Evolutionary conservation across 805 yeast genomes (phyloP).

Genomic region (Debaryomyces tyrocola): DNA sequence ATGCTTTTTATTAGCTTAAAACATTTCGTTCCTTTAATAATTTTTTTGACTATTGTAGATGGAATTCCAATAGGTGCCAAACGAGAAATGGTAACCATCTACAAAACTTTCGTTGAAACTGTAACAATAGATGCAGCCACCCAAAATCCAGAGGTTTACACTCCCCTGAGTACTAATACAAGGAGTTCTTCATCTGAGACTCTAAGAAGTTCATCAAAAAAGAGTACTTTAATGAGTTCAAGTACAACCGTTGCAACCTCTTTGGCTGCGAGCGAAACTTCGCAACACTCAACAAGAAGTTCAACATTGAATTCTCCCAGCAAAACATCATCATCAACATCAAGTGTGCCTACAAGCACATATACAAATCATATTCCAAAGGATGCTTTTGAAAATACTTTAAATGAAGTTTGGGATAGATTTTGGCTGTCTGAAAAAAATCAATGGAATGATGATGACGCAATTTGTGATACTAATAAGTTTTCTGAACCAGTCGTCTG

Average conservation of each 20-base stretch:
- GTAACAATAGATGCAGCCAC: not conserved
- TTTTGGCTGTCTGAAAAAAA: conserved; percentile 17
- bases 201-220: not conserved
- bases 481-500: conserved; percentile 21
- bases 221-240: not conserved
- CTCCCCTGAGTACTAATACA: not conserved
- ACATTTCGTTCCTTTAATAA: not conserved
- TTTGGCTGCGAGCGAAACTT: not conserved
- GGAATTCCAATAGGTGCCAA: not conserved
- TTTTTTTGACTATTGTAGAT: not conserved
- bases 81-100: not conserved
- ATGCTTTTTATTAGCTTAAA: not conserved
- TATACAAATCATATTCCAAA: not conserved
- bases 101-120: not conserved
- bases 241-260: not conserved
- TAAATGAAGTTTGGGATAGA: conserved; percentile 16
- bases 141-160: not conserved
- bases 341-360: not conserved
- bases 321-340: not conserved
- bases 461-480: conserved; percentile 11
- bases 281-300: not conserved
- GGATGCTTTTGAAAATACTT: conserved; percentile 3
- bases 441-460: conserved; percentile 18
- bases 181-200: not conserved
- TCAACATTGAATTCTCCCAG: not conserved